A percentile compares a stretch with the other conserved stretches of the same genome.
phyloP scores from a whole-genome alignment of 2,329 filamentous ascomycete genomes.

The Claviceps pusilla region DNA sequence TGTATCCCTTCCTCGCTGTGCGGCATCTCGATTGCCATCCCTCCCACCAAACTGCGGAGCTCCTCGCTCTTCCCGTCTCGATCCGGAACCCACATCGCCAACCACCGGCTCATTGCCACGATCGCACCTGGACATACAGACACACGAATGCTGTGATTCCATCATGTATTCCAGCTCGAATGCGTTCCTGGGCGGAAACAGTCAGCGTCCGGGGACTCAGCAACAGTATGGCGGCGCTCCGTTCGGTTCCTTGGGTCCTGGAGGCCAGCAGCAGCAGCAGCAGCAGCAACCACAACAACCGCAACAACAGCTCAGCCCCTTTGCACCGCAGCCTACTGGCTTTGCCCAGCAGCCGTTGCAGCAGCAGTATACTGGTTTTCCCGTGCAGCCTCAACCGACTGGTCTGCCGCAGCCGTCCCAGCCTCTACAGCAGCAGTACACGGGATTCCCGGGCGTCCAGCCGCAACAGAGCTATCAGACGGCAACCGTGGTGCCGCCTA shows the following conservation, averaged over 20 bases:
- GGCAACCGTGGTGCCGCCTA: slow-evolving; percentile 35
- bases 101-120: background rate
- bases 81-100: background rate
- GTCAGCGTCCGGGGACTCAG: slow-evolving; percentile 53
- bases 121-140: background rate
- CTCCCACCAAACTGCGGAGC: slow-evolving; percentile 1
- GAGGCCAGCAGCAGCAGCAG: slow-evolving; percentile 25
- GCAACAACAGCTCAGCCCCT: slow-evolving; percentile 38
- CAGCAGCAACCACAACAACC: slow-evolving; percentile 38
- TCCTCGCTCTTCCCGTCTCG: slow-evolving; percentile 1
- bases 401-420: slow-evolving; percentile 42
- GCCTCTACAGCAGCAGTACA: slow-evolving; percentile 51
- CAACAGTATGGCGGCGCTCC: slow-evolving; percentile 26
- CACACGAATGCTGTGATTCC: slow-evolving; percentile 1
- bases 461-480: slow-evolving; percentile 48
- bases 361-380: slow-evolving; percentile 47
- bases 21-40: background rate
- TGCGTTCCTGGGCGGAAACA: slow-evolving; percentile 67
- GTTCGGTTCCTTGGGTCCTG: slow-evolving; percentile 34
- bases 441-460: slow-evolving; percentile 42
- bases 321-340: slow-evolving; percentile 45
- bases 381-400: slow-evolving; percentile 29
- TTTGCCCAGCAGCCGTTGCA: slow-evolving; percentile 37
- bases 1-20: background rate
- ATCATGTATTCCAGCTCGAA: slow-evolving; percentile 83